Percentiles rank a stretch among this genome's conserved stretches.
phyloP scores from a whole-genome alignment of 225 moss, liverwort and hornwort genomes.

The Anthoceros angustus region DNA sequence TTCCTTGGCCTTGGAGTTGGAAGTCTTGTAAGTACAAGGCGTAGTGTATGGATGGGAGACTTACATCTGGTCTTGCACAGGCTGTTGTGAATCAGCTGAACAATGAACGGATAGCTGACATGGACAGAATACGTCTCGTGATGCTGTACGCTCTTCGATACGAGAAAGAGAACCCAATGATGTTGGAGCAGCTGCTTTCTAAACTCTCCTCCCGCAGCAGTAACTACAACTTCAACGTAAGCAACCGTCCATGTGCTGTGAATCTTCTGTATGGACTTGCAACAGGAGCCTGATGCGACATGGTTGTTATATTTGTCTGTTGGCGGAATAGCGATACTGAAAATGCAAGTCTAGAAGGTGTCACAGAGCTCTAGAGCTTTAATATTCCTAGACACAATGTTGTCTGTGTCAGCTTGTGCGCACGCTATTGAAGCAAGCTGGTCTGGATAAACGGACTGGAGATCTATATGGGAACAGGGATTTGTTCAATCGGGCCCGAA shows the following conservation, averaged over 20 bases:
- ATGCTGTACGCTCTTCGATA: slow-evolving; percentile 93
- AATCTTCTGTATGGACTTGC: neutral
- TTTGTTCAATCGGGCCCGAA: slow-evolving; percentile 81
- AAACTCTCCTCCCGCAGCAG: slow-evolving; percentile 48
- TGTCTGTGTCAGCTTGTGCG: slow-evolving; percentile 49
- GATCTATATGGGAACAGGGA: slow-evolving; percentile 95
- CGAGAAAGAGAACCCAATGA: slow-evolving; percentile 90
- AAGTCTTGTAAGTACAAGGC: neutral
- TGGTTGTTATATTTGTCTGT: too few species aligned
- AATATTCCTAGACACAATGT: neutral
- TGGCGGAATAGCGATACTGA: too few species aligned
- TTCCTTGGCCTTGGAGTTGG: neutral
- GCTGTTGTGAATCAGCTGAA: slow-evolving; percentile 82
- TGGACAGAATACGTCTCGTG: slow-evolving; percentile 71
- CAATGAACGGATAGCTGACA: slow-evolving; percentile 74
- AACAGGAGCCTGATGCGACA: too few species aligned
- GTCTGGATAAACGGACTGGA: slow-evolving; percentile 87
- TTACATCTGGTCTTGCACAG: slow-evolving; percentile 21
- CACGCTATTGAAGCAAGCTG: slow-evolving; percentile 71
- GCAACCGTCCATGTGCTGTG: neutral
- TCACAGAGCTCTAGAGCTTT: too few species aligned
- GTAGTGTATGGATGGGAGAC: neutral
- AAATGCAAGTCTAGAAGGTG: too few species aligned
- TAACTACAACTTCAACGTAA: slow-evolving; percentile 83
- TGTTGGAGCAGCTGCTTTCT: slow-evolving; percentile 74